Evolutionary conservation across 257 asterid species (phyloP), one percentile per base, ranked within the genome.

Genomic region (Capsicum rhomboideum): DNA sequence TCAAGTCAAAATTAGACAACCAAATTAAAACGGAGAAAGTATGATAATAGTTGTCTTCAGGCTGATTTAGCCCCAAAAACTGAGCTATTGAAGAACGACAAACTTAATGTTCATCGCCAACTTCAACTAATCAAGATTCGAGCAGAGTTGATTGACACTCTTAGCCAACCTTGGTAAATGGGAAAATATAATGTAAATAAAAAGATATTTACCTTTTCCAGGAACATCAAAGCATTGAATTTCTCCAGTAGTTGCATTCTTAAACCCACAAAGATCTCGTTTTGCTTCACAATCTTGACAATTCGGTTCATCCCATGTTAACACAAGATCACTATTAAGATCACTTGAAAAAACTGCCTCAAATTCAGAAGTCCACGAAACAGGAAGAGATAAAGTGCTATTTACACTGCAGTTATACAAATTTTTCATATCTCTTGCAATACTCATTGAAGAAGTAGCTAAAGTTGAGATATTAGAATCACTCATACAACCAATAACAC

Each of bases 401-500:
- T 90, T 67, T 13, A 42, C 50, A 0, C 75, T 90, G 53, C 99
- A 95, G 69, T 11, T 28, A 26, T 26, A 49, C 18, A 44, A 44
- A 44, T 26, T 54, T 63, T 26, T 85, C 94, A 90, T 83, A 44
- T 79, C 72, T 66, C 34, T 66, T 6, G 83, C 91, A 16, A 87
- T 67, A 31, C 52, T 49, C 78, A 2, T 5, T 8, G 88, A 89
- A 20, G 92, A 52, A 81, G 94, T 90, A 2, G 97, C 98, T 21
- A 90, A 8, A 1, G 88, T 84, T 4, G 91, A 87, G 7, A 17
- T 42, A 4, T 85, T 79, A 31, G 83, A 68, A 52, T 83, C 58
- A 75, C 86, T 78, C 23, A 87, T 84, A 40, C 89, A 87, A 34
- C 10, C 75, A 44, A 85, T 85, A 56, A 37, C 29, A 10, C 10